Base-by-base conservation (phyloP, 768 basidiomycete genomes). In the Hypsizygus marmoreus region DNA sequence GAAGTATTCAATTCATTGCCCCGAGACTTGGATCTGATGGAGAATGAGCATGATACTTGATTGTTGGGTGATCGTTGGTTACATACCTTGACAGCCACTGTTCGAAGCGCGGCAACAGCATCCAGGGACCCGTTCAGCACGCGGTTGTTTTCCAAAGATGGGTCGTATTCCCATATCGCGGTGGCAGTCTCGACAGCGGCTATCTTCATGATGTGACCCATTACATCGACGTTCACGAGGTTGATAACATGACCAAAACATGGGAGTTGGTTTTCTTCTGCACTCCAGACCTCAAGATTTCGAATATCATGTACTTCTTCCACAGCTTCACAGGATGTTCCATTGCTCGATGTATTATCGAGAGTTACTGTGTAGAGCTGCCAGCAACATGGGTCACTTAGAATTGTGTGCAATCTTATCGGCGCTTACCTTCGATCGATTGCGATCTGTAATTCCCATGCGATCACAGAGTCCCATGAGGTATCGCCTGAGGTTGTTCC, bases 321-420 rank as follows among this genome's bases (percentile, higher is more conserved):
- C 2, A 40, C 11, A 2, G 39, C 30, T 16, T 3, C 23, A 24
- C 39, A 40, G 10, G 23, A 4, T 26, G 39, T 29, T 6, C 19
- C 14, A n/a, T 38, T 38, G 5, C 7, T 2, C 11, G n/a, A 26
- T 13, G 39, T 29, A n/a, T 40, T 40, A 22, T 40, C 39, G 14
- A 40, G 39, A 16, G 39, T 40, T 7, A 28, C 23, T 12, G 36
- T 38, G 23, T 23, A 19, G 8, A 24, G 2, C 36, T 23, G 4
- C 17, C 29, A 36, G 30, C 24, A n/a, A n/a, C n/a, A n/a, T n/a
- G n/a, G n/a, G n/a, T n/a, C n/a, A n/a, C n/a, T 36, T 36, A 36
- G 35, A 38, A 41, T 28, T 11, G n/a, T 30, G 40, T 29, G 30
- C 17, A 41, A 29, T 41, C 26, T 41, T 41, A 41, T 41, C 26